Evolutionary conservation across 176 grass and related monocot species (phyloP).

Genomic region (Lolium perenne): DNA sequence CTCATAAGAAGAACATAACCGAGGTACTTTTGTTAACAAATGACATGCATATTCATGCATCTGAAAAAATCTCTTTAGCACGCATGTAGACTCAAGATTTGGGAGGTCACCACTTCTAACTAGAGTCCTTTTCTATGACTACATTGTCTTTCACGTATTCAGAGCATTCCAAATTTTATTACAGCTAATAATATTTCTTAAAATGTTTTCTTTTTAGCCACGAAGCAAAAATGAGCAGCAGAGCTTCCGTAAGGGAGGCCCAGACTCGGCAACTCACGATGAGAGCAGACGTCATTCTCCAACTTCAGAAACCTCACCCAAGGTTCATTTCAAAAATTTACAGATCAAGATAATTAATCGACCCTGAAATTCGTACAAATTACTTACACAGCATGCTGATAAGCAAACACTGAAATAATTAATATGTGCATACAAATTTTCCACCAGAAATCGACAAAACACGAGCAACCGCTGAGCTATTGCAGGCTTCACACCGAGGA

Average conservation of each 20-base stretch:
- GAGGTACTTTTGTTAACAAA: slow-evolving; percentile 33
- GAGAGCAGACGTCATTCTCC: slow-evolving; percentile 54
- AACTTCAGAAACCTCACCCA: slow-evolving; percentile 53
- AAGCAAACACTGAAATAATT: neutral
- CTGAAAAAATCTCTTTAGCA: neutral
- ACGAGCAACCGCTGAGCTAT: slow-evolving; percentile 57
- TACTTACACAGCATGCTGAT: neutral
- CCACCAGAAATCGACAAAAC: slow-evolving; percentile 46
- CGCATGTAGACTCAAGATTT: too few species aligned
- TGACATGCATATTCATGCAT: neutral
- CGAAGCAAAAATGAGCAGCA: slow-evolving; percentile 51
- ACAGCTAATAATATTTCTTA: neutral
- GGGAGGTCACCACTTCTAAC: neutral
- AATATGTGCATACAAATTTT: neutral
- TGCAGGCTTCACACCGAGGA: slow-evolving; percentile 81
- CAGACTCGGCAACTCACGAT: slow-evolving; percentile 30
- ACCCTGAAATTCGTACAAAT: too few species aligned
- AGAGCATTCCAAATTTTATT: neutral
- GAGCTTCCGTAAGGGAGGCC: slow-evolving; percentile 40
- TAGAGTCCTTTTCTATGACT: neutral
- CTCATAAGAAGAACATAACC: slow-evolving; percentile 39
- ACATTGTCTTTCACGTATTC: neutral
- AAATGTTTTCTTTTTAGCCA: slow-evolving; percentile 27
- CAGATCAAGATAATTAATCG: neutral
- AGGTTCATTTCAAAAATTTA: slow-evolving; percentile 36